phyloP scores from a whole-genome alignment of 2,329 filamentous ascomycete genomes.

The Trichoderma asperellum region DNA sequence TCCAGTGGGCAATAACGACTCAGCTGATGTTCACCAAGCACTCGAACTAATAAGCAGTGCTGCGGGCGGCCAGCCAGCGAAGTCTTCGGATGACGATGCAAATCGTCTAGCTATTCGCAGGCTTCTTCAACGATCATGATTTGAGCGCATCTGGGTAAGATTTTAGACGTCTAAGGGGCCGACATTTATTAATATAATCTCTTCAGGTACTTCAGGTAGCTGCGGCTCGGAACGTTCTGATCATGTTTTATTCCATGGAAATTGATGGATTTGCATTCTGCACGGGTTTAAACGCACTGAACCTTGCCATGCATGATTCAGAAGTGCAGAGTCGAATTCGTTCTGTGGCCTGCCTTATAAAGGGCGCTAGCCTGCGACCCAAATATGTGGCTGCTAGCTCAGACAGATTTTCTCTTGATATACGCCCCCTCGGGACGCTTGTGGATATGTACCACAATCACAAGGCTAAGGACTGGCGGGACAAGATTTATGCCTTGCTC shows the following conservation, averaged over 20 bases:
- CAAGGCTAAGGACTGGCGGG: not conserved
- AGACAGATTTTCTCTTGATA: not conserved
- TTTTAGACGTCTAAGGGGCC: not conserved
- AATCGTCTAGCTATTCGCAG: not conserved
- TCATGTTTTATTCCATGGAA: not conserved
- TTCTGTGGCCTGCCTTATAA: not conserved
- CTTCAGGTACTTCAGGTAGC: constrained; percentile 2
- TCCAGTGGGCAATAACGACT: not conserved
- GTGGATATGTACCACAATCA: not conserved
- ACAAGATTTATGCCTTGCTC: not conserved
- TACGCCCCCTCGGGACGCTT: not conserved
- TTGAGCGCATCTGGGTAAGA: not conserved
- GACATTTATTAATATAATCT: not conserved
- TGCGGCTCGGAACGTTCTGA: not conserved
- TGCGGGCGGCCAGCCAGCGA: not conserved
- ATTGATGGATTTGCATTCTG: not conserved
- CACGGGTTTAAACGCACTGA: not conserved
- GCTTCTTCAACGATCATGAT: not conserved
- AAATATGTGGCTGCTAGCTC: not conserved
- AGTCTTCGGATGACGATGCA: not conserved
- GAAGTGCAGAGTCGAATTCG: not conserved
- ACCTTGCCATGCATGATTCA: not conserved
- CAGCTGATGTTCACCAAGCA: not conserved
- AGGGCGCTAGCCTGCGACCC: not conserved
- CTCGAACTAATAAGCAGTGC: not conserved